Evolutionary conservation across 176 grass and related monocot genomes (phyloP), one percentile per base, ranked within the genome.

Genomic region (Phoenix dactylifera): DNA sequence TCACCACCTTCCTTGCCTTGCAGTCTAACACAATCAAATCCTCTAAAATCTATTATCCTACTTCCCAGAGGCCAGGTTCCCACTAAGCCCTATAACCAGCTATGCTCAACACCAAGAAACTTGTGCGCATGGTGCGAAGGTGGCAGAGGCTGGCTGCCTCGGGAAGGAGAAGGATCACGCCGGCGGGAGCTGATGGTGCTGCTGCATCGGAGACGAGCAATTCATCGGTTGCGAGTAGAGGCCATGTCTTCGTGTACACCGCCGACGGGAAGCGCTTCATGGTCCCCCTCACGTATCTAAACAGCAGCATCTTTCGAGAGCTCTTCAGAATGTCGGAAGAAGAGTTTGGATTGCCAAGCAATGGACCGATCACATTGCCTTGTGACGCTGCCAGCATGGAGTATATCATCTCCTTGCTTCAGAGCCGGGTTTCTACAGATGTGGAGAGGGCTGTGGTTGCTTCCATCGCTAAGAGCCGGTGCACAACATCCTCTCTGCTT

Each of bases 351-450:
- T 83, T 80, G 58, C 66, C 65, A 4, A 52, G 53, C 19, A 64
- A 84, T 1, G 70, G 69, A 18, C 82, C 76, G 15, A 93, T 93
- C 67, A 84, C 62, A n/a, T 64, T 86, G 57, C 79, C 83, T 0
- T 86, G 83, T n/a, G 83, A 91, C 50, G 24, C 64, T 12, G 62
- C 66, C 14, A 60, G 79, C 64, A 77, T 91, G 68, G 83, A 91
- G 69, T 83, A 91, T 53, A 83, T 48, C 12, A 49, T 91, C 52
- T 75, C 70, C 19, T 77, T 83, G 69, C 61, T 91, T 4, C 66
- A 66, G 51, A 82, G 82, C 79, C 72, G 69, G 60, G 50, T 80
- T 32, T 86, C 87, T 0, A 49, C 73, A 51, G 87, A 86, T n/a
- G 64, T 86, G 5, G 87, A 86, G 71, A 84, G 51, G 30, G 80